phyloP scores from a whole-genome alignment of 176 grass and related monocot genomes.

The Pharus latifolius region DNA sequence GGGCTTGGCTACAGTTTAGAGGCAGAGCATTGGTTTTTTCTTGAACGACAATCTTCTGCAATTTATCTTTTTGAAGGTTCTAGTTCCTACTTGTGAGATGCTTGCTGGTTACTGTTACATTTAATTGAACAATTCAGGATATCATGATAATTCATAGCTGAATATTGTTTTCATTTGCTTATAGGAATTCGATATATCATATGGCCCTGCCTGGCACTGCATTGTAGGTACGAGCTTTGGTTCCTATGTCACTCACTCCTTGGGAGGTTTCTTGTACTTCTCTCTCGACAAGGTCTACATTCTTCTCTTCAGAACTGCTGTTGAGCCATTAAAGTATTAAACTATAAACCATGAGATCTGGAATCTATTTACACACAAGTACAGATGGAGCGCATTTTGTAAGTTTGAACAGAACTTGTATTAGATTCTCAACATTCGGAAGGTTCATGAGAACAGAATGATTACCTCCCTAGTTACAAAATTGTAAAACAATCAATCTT shows the following conservation, averaged over 20 bases:
- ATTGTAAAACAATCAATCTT: neutral
- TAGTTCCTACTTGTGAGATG: neutral
- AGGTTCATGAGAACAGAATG: slow-evolving; percentile 1
- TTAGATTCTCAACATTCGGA: neutral
- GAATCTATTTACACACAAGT: neutral
- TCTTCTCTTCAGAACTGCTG: slow-evolving; percentile 52
- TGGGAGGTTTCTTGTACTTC: slow-evolving; percentile 66
- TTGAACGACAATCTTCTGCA: neutral
- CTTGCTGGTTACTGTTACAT: neutral
- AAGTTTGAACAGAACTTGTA: slow-evolving; percentile 10
- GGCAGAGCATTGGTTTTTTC: neutral
- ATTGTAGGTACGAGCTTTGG: slow-evolving; percentile 73
- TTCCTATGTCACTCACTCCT: slow-evolving; percentile 58
- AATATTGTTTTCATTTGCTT: neutral
- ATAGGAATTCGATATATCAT: slow-evolving; percentile 58
- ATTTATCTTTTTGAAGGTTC: neutral
- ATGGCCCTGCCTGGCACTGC: slow-evolving; percentile 75
- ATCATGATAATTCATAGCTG: neutral
- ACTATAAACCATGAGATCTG: neutral
- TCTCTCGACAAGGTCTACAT: slow-evolving; percentile 54
- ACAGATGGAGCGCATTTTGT: slow-evolving; percentile 19
- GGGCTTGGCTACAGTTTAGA: neutral
- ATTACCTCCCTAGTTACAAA: neutral
- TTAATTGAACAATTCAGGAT: neutral
- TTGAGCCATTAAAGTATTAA: slow-evolving; percentile 30